Percentiles rank a stretch among this genome's conserved stretches.
phyloP scores from a whole-genome alignment of 2,329 filamentous ascomycete genomes.

The Acephala macrosclerotiorum region DNA sequence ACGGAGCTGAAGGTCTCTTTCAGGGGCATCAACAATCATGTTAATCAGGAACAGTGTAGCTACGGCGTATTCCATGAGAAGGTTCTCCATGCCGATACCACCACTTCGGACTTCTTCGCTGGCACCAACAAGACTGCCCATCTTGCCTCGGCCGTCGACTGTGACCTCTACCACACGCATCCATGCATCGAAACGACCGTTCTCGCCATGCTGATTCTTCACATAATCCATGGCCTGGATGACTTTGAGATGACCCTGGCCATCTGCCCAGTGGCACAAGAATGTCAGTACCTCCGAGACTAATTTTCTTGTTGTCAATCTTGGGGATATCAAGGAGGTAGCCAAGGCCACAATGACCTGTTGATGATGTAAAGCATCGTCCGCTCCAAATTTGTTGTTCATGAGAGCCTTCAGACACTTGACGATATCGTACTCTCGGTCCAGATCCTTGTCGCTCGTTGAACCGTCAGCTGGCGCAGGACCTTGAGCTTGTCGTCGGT shows the following conservation, averaged over 20 bases:
- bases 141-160: conserved; percentile 95
- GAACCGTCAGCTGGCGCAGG: conserved; percentile 59
- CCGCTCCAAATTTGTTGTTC: conserved; percentile 99
- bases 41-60: conserved; percentile 95
- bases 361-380: conserved; percentile 90
- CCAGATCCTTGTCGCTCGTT: conserved; percentile 71
- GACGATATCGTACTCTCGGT: conserved; percentile 90
- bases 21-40: conserved; percentile 92
- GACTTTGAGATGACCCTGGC: conserved; percentile 90
- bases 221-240: conserved; percentile 92
- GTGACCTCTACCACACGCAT: conserved; percentile 98
- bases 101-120: conserved; percentile 96
- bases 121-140: conserved; percentile 96
- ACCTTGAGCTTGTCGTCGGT: conserved; percentile 80
- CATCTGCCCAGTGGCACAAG: conserved; percentile 90
- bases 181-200: conserved; percentile 96
- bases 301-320: conserved; percentile 90
- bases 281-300: conserved; percentile 97
- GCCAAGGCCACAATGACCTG: conserved; percentile 89
- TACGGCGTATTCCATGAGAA: conserved; percentile 98
- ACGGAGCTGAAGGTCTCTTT: conserved; percentile 86
- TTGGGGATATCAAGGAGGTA: conserved; percentile 85
- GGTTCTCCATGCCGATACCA: conserved; percentile 97
- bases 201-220: conserved; percentile 87
- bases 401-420: conserved; percentile 97